phyloP scores from a whole-genome alignment of 768 basidiomycete species.

The Leucogyrophana mollusca region DNA sequence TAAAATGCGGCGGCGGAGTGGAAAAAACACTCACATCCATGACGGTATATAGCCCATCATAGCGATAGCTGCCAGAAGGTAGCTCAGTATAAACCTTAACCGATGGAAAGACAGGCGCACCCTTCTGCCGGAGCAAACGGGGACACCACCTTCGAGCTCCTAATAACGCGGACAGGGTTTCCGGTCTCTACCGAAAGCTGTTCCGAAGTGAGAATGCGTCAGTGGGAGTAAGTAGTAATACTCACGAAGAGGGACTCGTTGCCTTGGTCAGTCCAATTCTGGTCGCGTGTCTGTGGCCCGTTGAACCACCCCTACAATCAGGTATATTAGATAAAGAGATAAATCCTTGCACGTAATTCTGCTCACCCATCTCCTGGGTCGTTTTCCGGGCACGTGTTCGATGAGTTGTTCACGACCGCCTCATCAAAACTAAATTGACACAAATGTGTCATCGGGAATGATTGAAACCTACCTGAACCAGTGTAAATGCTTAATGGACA shows the following conservation, averaged over 20 bases:
- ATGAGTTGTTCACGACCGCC: slow-evolving; percentile 17
- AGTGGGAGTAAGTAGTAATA: neutral
- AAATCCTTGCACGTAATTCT: neutral
- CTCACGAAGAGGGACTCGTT: slow-evolving; percentile 22
- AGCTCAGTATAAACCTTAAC: too few relatives aligned
- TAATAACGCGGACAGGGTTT: slow-evolving; percentile 23
- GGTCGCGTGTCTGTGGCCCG: slow-evolving; percentile 22
- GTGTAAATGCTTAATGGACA: slow-evolving; percentile 23
- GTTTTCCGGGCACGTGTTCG: slow-evolving; percentile 13
- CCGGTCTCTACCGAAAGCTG: slow-evolving; percentile 20
- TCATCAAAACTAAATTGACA: neutral
- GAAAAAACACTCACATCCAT: slow-evolving; percentile 12
- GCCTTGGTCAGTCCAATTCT: slow-evolving; percentile 13
- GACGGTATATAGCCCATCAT: slow-evolving; percentile 31
- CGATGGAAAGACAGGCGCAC: too few relatives aligned
- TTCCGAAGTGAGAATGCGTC: too few relatives aligned
- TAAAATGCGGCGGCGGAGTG: neutral
- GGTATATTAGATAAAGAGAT: too few relatives aligned
- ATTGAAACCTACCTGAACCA: slow-evolving; percentile 11
- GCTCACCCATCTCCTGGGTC: too few relatives aligned
- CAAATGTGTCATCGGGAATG: neutral
- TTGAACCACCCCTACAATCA: too few relatives aligned
- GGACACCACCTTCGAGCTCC: slow-evolving; percentile 19
- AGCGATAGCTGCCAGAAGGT: slow-evolving; percentile 14
- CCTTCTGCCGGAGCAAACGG: slow-evolving; percentile 22